Conservation (phyloP, 1,284 basidiomycete genomes). For the Sanghuangporus sanghuang region DNA sequence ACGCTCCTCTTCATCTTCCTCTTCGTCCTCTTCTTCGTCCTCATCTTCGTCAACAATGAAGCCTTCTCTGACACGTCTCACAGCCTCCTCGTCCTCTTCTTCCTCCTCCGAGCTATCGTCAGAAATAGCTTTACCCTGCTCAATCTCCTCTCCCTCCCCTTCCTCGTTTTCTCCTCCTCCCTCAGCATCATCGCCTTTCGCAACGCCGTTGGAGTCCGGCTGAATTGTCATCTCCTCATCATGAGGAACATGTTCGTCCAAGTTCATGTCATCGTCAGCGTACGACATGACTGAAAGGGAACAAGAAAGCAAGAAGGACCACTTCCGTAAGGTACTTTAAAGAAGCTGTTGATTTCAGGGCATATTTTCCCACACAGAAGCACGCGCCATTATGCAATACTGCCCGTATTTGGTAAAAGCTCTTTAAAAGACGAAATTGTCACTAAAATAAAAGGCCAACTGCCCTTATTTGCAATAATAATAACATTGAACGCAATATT, state of each 20-base stretch:
- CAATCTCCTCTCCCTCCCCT: slow-evolving; percentile 45
- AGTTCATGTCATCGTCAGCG: neutral
- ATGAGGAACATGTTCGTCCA: neutral
- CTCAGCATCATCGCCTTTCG: neutral
- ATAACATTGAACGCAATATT: too few relatives aligned
- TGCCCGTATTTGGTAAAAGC: neutral
- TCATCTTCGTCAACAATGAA: slow-evolving; percentile 88
- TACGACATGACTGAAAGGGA: slow-evolving; percentile 11
- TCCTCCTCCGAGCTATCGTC: slow-evolving; percentile 84
- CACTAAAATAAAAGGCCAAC: too few relatives aligned
- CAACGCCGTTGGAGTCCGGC: neutral
- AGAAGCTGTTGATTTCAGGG: neutral
- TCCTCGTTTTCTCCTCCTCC: slow-evolving; percentile 42
- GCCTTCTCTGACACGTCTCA: slow-evolving; percentile 64
- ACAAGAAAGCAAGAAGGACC: neutral
- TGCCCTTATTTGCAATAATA: too few relatives aligned
- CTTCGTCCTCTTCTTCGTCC: slow-evolving; percentile 58
- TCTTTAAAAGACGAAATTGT: too few relatives aligned
- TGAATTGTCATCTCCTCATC: slow-evolving; percentile 3
- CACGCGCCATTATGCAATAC: neutral
- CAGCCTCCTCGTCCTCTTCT: slow-evolving; percentile 81
- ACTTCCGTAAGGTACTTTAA: neutral
- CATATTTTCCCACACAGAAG: neutral
- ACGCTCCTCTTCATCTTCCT: slow-evolving; percentile 52
- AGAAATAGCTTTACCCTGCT: slow-evolving; percentile 43